Base-by-base conservation (phyloP, 106 monocot species). In the Cymbidium sinense region DNA sequence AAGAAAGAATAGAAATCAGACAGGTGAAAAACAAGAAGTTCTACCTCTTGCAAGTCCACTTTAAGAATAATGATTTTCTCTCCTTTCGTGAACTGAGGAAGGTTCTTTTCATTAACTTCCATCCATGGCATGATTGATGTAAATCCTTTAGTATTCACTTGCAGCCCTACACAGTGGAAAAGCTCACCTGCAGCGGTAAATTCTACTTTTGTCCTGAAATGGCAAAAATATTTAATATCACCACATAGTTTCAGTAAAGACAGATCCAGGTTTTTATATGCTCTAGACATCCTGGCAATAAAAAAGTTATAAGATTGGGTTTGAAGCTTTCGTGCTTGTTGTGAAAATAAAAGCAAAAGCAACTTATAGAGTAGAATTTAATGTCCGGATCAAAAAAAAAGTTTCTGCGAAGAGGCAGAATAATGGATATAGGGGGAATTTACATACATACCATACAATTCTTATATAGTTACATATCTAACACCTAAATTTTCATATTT, bases 41-140 rank as follows among this genome's bases (percentile, higher is more conserved):
- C 15, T 85, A 99, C 98, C 98, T 99, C 94, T 81, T 89, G 83
- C 6, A 99, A 81, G 29, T 99, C 91, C 81, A 92, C 88, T 82
- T 94, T 94, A 41, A 71, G 21, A 81, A 94, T 90, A 30, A 70
- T 87, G n/a, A 99, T 82, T 75, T 51, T 87, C 33, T 99, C 98
- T 4, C 89, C 91, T 64, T 77, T 78, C 23, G 78, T 69, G 51
- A 94, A 99, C 50, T 82, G 81, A 65, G 98, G 98, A 72, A 94
- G 86, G 79, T 85, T 88, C 74, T 94, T 99, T 84, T 94, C 94
- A 83, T 64, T 85, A 73, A 99, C 87, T 77, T 82, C 88, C 86
- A 99, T 74, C 94, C 98, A 99, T 78, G 98, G 94, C 98, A 99
- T 99, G 79, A 99, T 84, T 72, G 92, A 92, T 31, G 94, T 99